Base-by-base conservation (phyloP, 768 basidiomycete species). In the Rubroboletus pulcherrimus region DNA sequence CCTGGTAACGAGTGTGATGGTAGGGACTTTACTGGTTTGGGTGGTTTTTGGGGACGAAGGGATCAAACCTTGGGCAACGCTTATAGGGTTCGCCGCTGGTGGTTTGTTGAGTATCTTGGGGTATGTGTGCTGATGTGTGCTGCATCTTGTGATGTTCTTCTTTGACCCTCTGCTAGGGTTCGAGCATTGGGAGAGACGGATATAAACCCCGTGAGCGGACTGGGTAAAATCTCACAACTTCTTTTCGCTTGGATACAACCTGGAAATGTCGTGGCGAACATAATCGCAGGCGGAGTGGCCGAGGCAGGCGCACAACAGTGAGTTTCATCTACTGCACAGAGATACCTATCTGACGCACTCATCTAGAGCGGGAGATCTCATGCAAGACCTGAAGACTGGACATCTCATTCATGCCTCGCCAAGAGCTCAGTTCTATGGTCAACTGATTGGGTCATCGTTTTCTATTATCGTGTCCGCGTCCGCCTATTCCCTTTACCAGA, bases 331-430 rank as follows among this genome's bases (percentile, higher is more conserved):
- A 33, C 38, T 52, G 17, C 35, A 7, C 43, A 17, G 29, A 19
- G 34, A 44, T 52, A 37, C 26, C 47, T 34, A 26, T 55, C 12
- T 56, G 48, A 62, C 53, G 24, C 37, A 2, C 4, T 47, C 42
- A 26, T 43, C 7, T 60, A 94, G 91, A 70, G 93, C 95, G 7
- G 96, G 94, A 15, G 96, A 98, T 68, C 82, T 98, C 9, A 98
- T 98, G 96, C 96, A 98, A 75, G 96, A 98, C 72, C 76, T 98
- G 56, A 98, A 98, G 75, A 97, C 96, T 3, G 96, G 96, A 0
- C 92, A 97, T 70, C 76, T 98, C n/a, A 82, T 92, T 52, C 82
- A 80, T 59, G 94, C 94, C 9, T 95, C 93, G 24, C 96, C 96
- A 45, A 79, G 92, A 63, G 92, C 93, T 2, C 96, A 96, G 66